phyloP scores from a whole-genome alignment of 192 early-diverging fungal species.

The Linnemannia exigua region DNA sequence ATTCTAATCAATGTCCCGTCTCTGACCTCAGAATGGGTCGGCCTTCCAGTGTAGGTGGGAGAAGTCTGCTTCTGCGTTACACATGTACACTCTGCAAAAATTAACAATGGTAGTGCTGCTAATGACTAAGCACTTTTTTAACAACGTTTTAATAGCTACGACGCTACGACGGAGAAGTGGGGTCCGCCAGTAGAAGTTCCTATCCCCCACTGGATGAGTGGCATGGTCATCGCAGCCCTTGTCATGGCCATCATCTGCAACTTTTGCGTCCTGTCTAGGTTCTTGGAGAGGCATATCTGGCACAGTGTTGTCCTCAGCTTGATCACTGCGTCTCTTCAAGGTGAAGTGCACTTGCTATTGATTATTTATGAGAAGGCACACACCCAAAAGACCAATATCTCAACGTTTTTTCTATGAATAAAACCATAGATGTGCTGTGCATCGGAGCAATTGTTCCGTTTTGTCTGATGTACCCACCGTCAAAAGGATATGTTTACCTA shows the following conservation, averaged over 20 bases:
- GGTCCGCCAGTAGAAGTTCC: not conserved
- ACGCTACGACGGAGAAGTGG: not conserved
- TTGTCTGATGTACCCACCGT: constrained; percentile 4
- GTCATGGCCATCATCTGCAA: constrained; percentile 13
- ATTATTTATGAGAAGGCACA: not conserved
- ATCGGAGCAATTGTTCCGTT: constrained; percentile 9
- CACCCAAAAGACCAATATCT: not conserved
- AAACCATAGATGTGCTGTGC: not conserved
- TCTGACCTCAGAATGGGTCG: constrained; percentile 8
- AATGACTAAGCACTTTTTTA: no score
- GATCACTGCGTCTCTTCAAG: constrained; percentile 12
- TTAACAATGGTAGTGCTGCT: no score
- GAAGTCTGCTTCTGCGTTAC: no score
- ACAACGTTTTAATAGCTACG: no score
- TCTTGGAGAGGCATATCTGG: constrained; percentile 13
- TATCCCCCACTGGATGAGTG: constrained; percentile 9
- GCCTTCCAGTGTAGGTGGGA: not conserved
- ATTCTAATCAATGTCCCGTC: constrained; percentile 18
- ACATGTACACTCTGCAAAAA: no score
- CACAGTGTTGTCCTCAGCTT: constrained; percentile 16
- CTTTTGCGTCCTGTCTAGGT: constrained; percentile 7
- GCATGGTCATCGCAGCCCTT: constrained; percentile 13
- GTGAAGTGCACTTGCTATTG: not conserved
- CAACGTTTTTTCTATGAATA: not conserved
- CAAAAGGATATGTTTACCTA: constrained; percentile 6